Evolutionary conservation across 108 stramenopile species (phyloP).

Genomic region (Skeletonema tropicum): DNA sequence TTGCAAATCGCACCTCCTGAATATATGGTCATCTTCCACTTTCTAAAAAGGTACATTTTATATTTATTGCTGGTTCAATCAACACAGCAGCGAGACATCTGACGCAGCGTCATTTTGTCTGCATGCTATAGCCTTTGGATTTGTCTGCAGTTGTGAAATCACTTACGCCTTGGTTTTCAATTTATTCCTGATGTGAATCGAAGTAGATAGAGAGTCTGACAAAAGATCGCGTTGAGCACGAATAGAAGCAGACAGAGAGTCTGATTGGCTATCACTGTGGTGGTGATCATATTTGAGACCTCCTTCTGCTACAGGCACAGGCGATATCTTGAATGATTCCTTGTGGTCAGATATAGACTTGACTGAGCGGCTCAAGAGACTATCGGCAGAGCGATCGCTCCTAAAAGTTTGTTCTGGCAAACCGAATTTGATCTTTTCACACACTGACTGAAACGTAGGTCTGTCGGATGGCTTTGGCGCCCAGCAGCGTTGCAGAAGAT

Average conservation of each 20-base stretch:
- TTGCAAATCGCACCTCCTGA: no score
- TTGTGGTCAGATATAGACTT: conserved; percentile 4
- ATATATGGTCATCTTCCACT: no score
- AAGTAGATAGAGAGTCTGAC: conserved; percentile 20
- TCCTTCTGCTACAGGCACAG: neutral
- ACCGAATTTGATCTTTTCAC: conserved; percentile 39
- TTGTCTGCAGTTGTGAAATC: neutral
- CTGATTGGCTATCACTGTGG: conserved; percentile 5
- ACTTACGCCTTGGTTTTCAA: neutral
- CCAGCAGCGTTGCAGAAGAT: conserved; percentile 44
- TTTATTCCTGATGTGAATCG: conserved; percentile 11
- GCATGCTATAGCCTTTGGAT: no score
- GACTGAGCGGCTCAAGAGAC: conserved; percentile 17
- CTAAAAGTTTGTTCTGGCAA: conserved; percentile 14
- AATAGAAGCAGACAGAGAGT: neutral
- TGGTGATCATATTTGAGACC: conserved; percentile 10
- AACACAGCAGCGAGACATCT: no score
- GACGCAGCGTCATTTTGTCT: no score
- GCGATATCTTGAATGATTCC: neutral
- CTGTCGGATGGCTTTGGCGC: conserved; percentile 15
- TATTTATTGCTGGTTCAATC: no score
- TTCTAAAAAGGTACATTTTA: no score
- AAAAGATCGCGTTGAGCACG: neutral
- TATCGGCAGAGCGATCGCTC: conserved; percentile 8
- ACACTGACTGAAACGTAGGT: conserved; percentile 32